Base-by-base conservation (phyloP, 2,329 filamentous ascomycete species). In the Fonsecaea nubica region DNA sequence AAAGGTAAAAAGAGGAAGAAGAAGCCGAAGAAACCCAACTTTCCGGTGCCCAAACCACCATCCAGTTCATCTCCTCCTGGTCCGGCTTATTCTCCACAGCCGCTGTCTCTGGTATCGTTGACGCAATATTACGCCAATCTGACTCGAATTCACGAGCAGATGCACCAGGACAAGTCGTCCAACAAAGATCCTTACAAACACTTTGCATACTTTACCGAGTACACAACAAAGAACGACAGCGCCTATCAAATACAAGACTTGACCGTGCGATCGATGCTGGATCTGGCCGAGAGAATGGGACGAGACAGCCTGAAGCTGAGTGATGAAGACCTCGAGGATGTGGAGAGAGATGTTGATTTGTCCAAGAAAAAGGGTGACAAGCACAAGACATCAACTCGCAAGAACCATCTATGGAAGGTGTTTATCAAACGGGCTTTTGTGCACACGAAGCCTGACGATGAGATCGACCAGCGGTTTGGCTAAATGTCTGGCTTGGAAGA, bases 51-150 rank as follows among this genome's bases (percentile, higher is more conserved):
- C 0, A 79, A 87, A 0, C 87, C 89, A 0, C 95, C 95, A 1
- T 87, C 91, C 0, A 88, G 90, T 72, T 85, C 86, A 1, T 80
- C 90, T 7, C 87, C 87, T 5, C 94, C 94, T 0, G 95, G 95
- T 0, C 95, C 95, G 0, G 95, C 92, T 7, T 98, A 99, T 78
- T 92, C 89, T 21, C 88, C 90, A 7, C 95, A 99, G 76, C 83
- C 92, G 0, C 82, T 98, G 42, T 91, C 92, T 0, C 83, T 93
- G 68, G 84, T 90, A 2, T 88, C 92, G 4, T 97, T 92, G 77
- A 92, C 88, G 3, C 95, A 99, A 74, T 97, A 96, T 78, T 97
- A 88, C 77, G 93, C 94, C 67, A 99, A 99, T 77, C 81, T 99
- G n/a, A 98, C 94, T 0, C 81, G 87, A 65, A 89, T 97, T 79